Conservation (phyloP, 352 stramenopile species). For the Phytophthora citricola region DNA sequence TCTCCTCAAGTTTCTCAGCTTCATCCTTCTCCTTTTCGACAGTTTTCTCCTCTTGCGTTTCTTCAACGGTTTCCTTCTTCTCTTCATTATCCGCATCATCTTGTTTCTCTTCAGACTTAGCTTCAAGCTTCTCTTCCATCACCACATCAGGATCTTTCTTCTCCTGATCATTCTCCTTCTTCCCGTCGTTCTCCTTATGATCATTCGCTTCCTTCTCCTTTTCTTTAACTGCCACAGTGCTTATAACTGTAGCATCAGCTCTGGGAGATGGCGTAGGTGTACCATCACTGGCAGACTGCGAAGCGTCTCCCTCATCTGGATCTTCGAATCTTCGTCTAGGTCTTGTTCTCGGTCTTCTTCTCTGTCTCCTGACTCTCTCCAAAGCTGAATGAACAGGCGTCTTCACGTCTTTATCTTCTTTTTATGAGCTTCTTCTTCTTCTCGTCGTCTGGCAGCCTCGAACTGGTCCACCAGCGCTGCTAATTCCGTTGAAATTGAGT, state of each 20-base stretch:
- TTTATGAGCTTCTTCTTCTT: conserved; percentile 26
- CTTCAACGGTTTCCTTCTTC: conserved; percentile 1
- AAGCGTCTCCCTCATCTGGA: conserved; percentile 28
- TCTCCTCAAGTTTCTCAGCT: conserved; percentile 10
- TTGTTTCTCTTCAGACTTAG: conserved; percentile 4
- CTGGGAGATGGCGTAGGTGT: conserved; percentile 30
- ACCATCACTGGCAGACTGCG: conserved; percentile 33
- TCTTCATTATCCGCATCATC: conserved; percentile 6
- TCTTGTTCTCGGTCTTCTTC: conserved; percentile 30
- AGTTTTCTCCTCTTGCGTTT: conserved; percentile 12
- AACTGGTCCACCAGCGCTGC: conserved; percentile 49
- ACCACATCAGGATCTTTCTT: background rate
- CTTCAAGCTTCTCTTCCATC: conserved; percentile 14
- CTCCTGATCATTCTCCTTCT: conserved; percentile 13
- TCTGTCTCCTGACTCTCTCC: conserved; percentile 28
- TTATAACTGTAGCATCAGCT: conserved; percentile 5
- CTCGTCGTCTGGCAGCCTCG: conserved; percentile 39
- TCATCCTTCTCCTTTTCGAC: background rate
- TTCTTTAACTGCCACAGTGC: background rate
- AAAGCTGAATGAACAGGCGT: conserved; percentile 25
- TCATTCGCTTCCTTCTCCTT: conserved; percentile 7
- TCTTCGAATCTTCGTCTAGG: conserved; percentile 45
- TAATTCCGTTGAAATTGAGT: conserved; percentile 41
- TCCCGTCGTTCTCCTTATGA: background rate
- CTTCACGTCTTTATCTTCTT: conserved; percentile 16